Percentiles rank a stretch among this genome's conserved stretches.
phyloP scores from a whole-genome alignment of 345 rosid species.

The Melaleuca alternifolia region DNA sequence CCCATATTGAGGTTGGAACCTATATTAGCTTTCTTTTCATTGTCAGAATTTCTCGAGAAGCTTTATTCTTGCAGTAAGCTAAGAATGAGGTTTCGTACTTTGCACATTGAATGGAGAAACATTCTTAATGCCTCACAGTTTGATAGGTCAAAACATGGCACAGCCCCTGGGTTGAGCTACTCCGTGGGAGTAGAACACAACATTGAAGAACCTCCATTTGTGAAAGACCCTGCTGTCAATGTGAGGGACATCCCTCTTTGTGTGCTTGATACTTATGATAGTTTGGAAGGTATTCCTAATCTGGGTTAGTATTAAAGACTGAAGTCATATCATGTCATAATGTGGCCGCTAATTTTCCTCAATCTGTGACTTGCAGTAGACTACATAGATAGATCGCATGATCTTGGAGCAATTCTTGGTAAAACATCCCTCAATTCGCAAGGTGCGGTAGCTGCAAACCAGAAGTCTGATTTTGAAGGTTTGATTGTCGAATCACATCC shows the following conservation, averaged over 20 bases:
- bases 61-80: not conserved
- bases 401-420: slow-evolving; percentile 16
- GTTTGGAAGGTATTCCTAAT: slow-evolving; percentile 36
- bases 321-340: slow-evolving; percentile 27
- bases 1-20: not conserved
- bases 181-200: slow-evolving; percentile 9
- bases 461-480: slow-evolving; percentile 19
- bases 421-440: slow-evolving; percentile 1
- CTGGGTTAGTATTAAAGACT: not conserved
- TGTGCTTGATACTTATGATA: slow-evolving; percentile 58
- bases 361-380: slow-evolving; percentile 6
- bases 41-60: not conserved
- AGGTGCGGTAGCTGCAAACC: slow-evolving; percentile 20
- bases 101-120: not conserved
- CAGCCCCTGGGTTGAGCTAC: slow-evolving; percentile 3
- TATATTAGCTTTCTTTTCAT: not conserved
- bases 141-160: slow-evolving; percentile 37
- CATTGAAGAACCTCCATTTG: slow-evolving; percentile 12
- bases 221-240: slow-evolving; percentile 14
- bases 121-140: slow-evolving; percentile 42
- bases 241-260: slow-evolving; percentile 20
- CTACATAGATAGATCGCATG: slow-evolving; percentile 23
- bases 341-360: slow-evolving; percentile 8
- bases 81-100: not conserved
- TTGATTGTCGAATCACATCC: slow-evolving; percentile 23